These are phyloP conservation scores for Lachancea cidri DNA, from an alignment of 805 yeast genomes.

Conservation along the genomic window DNA sequence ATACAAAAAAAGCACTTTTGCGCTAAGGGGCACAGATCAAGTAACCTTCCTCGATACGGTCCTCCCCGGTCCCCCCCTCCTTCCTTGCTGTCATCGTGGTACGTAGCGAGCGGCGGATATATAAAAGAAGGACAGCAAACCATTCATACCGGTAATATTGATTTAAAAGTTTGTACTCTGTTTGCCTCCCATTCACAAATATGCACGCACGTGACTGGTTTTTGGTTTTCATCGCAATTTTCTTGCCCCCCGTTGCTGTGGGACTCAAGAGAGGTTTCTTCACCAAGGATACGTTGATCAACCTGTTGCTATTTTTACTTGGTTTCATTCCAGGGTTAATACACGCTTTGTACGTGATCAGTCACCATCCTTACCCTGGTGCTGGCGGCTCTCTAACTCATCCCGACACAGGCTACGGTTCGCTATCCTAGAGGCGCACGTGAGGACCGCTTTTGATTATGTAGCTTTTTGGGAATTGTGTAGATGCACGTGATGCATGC, in stretches of 20 bases:
- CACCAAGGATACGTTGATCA: constrained; percentile 41
- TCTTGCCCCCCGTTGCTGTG: constrained; percentile 71
- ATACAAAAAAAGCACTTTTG: too few relatives aligned
- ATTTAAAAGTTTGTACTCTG: too few relatives aligned
- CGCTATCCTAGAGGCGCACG: constrained; percentile 7
- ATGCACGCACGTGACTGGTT: constrained; percentile 53
- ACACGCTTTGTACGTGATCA: constrained; percentile 63
- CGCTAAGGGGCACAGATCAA: neutral
- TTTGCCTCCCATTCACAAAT: too few relatives aligned
- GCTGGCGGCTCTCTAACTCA: constrained; percentile 10
- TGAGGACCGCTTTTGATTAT: too few relatives aligned
- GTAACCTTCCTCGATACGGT: too few relatives aligned
- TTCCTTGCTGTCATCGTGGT: too few relatives aligned
- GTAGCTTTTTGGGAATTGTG: neutral
- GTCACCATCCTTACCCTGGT: constrained; percentile 44
- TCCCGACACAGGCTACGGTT: constrained; percentile 12
- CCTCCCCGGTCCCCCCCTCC: neutral
- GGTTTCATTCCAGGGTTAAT: constrained; percentile 69
- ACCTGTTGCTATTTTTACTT: constrained; percentile 51
- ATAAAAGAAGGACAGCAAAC: neutral
- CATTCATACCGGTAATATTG: too few relatives aligned
- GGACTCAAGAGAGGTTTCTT: constrained; percentile 57
- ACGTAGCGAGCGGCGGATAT: neutral
- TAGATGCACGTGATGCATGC: neutral
- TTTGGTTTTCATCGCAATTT: constrained; percentile 59